phyloP scores from a whole-genome alignment of 2,329 filamentous ascomycete species.

The Diaporthe velutina region DNA sequence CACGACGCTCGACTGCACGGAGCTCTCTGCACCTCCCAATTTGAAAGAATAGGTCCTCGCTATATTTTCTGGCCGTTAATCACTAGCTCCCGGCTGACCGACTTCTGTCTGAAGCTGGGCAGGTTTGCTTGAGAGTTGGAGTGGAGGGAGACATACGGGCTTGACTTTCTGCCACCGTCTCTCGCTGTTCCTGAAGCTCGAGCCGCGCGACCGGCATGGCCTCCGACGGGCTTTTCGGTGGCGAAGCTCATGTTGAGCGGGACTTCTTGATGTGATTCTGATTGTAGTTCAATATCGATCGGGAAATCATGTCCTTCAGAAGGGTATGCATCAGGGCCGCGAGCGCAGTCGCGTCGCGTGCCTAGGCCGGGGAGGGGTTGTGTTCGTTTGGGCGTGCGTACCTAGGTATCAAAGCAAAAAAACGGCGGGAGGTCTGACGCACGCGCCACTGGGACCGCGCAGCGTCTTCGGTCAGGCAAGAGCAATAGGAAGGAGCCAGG shows the following conservation, averaged over 20 bases:
- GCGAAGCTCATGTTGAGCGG: not conserved
- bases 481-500: too few species aligned
- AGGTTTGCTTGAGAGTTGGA: not conserved
- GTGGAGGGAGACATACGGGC: not conserved
- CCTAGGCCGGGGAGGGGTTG: too few species aligned
- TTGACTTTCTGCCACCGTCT: not conserved
- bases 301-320: not conserved
- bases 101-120: not conserved
- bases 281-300: too few species aligned
- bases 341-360: not conserved
- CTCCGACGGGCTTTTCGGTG: not conserved
- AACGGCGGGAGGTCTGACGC: not conserved
- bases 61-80: too few species aligned
- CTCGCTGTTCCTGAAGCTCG: not conserved
- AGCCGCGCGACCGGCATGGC: not conserved
- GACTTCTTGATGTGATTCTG: too few species aligned
- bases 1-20: not conserved
- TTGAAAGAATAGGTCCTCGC: not conserved
- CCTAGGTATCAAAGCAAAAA: not conserved
- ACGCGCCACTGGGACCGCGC: too few species aligned
- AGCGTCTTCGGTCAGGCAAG: too few species aligned
- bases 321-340: not conserved
- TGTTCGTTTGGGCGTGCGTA: not conserved
- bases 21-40: not conserved
- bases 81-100: not conserved